phyloP scores from a whole-genome alignment of 2,329 filamentous ascomycete genomes.

The Chaetomium globosum region DNA sequence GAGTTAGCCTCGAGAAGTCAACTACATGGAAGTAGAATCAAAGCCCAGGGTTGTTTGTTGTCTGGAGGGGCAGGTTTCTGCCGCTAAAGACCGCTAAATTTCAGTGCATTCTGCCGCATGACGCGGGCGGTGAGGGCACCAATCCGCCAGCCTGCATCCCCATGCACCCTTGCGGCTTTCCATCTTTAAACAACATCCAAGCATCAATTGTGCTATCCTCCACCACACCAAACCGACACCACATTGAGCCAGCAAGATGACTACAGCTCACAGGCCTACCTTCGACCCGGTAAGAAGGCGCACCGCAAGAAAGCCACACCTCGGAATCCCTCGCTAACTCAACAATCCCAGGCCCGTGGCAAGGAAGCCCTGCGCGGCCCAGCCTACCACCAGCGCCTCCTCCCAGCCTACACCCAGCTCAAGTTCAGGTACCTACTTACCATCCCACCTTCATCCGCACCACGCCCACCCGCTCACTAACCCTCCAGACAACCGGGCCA shows the following conservation, averaged over 20 bases:
- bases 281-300: slow-evolving; percentile 77
- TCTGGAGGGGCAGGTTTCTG: slow-evolving; percentile 37
- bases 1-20: neutral
- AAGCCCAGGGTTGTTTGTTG: neutral
- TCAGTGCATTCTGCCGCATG: slow-evolving; percentile 37
- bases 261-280: slow-evolving; percentile 78
- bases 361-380: slow-evolving; percentile 93
- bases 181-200: slow-evolving; percentile 15
- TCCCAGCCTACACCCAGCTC: slow-evolving; percentile 89
- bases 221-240: neutral
- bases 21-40: neutral
- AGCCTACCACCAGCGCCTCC: slow-evolving; percentile 92
- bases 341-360: slow-evolving; percentile 69
- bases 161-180: slow-evolving; percentile 25
- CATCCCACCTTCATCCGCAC: neutral
- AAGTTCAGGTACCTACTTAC: slow-evolving; percentile 69
- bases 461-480: neutral
- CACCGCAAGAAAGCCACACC: neutral
- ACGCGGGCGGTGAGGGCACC: slow-evolving; percentile 29
- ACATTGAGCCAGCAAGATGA: slow-evolving; percentile 50
- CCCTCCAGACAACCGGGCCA: slow-evolving; percentile 74
- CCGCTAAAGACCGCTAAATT: slow-evolving; percentile 36
- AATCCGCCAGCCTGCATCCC: slow-evolving; percentile 19
- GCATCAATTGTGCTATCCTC: slow-evolving; percentile 1
- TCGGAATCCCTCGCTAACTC: slow-evolving; percentile 36